Evolutionary conservation across 2,329 filamentous ascomycete genomes (phyloP).

Genomic region (Podosphaera xanthii): DNA sequence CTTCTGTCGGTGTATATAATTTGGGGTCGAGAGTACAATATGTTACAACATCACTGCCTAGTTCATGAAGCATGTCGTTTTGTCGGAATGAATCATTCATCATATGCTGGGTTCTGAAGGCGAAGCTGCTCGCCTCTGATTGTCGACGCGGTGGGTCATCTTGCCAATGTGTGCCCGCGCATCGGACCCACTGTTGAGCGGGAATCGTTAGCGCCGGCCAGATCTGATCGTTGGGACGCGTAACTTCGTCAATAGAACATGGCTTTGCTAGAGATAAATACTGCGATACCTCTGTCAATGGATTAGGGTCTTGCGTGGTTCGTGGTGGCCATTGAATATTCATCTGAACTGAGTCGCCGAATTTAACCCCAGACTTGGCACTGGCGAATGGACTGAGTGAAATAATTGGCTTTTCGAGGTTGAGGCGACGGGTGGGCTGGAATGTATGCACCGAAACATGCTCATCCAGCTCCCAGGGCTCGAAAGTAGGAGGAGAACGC

Average conservation of each 20-base stretch:
- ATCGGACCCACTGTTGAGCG: conserved; percentile 24
- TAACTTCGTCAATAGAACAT: conserved; percentile 12
- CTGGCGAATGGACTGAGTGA: conserved; percentile 3
- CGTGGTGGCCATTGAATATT: conserved; percentile 13
- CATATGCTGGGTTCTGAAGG: conserved; percentile 58
- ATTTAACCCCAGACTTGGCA: conserved; percentile 16
- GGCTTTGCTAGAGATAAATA: conserved; percentile 44
- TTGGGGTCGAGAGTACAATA: conserved; percentile 47
- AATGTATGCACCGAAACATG: conserved; percentile 52
- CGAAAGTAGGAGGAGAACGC: conserved; percentile 28
- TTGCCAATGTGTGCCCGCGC: conserved; percentile 17
- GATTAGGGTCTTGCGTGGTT: conserved; percentile 16
- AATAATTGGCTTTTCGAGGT: conserved; percentile 51
- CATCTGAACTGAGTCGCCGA: conserved; percentile 29
- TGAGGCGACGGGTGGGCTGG: conserved; percentile 43
- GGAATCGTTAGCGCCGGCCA: conserved; percentile 63
- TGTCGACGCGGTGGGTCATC: conserved; percentile 26
- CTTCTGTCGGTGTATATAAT: conserved; percentile 57
- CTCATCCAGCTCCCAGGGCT: conserved; percentile 40
- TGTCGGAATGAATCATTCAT: conserved; percentile 34
- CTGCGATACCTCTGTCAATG: conserved; percentile 30
- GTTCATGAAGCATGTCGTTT: conserved; percentile 21
- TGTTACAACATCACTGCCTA: conserved; percentile 35
- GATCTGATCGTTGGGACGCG: conserved; percentile 23
- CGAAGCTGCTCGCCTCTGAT: conserved; percentile 39